Evolutionary conservation across 1,284 basidiomycete genomes (phyloP).

Genomic region (Inonotus obliquus): DNA sequence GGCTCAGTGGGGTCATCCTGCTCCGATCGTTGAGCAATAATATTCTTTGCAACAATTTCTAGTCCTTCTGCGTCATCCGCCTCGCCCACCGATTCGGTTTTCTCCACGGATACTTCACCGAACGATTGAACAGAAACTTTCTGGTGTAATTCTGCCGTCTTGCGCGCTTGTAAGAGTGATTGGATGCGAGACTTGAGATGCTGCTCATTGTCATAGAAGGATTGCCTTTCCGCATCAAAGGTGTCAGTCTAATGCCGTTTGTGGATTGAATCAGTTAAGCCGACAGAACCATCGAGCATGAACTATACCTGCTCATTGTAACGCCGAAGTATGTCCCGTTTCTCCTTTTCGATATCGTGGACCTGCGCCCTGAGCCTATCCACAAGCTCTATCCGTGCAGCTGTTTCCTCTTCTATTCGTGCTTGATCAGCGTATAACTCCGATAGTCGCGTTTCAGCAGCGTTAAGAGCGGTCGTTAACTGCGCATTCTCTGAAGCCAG

Average conservation of each 20-base stretch:
- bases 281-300: constrained; percentile 7
- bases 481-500: constrained; percentile 60
- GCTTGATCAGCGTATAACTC: constrained; percentile 77
- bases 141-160: constrained; percentile 26
- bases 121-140: not conserved
- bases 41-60: constrained; percentile 28
- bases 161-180: constrained; percentile 64
- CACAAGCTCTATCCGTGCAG: constrained; percentile 69
- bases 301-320: constrained; percentile 72
- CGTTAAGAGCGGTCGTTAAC: constrained; percentile 55
- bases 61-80: constrained; percentile 34
- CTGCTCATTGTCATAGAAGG: constrained; percentile 83
- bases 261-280: constrained; percentile 14
- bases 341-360: constrained; percentile 78
- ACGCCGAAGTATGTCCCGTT: constrained; percentile 67
- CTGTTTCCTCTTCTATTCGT: constrained; percentile 71
- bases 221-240: constrained; percentile 80
- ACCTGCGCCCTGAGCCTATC: constrained; percentile 75
- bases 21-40: constrained; percentile 33
- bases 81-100: constrained; percentile 24
- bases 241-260: constrained; percentile 51
- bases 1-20: constrained; percentile 67
- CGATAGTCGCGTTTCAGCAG: constrained; percentile 62
- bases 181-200: constrained; percentile 84
- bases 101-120: not conserved